These are phyloP conservation scores for Taxawa tesnikishii DNA, from an alignment of 2,329 filamentous ascomycete species.

Conservation along the genomic window DNA sequence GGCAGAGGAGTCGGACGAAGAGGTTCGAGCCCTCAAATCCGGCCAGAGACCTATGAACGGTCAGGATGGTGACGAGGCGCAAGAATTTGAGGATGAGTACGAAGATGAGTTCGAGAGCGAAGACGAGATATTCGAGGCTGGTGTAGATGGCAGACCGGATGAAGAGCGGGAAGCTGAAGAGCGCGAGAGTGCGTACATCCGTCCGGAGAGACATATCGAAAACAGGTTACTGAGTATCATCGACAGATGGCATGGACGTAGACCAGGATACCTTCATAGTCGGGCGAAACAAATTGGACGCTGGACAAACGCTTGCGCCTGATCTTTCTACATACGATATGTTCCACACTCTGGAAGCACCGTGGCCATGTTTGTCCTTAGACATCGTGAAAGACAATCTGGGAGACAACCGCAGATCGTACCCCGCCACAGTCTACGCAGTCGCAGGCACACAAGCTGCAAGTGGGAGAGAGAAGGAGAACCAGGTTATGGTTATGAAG, in stretches of 20 bases:
- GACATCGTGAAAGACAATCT: slow-evolving; percentile 79
- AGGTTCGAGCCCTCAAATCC: slow-evolving; percentile 43
- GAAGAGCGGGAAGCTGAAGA: slow-evolving; percentile 87
- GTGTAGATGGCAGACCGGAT: slow-evolving; percentile 84
- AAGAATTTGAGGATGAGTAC: slow-evolving; percentile 90
- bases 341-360: slow-evolving; percentile 86
- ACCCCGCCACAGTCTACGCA: slow-evolving; percentile 89
- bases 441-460: slow-evolving; percentile 93
- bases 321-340: slow-evolving; percentile 95
- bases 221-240: slow-evolving; percentile 1
- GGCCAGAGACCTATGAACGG: slow-evolving; percentile 45
- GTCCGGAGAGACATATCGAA: slow-evolving; percentile 1
- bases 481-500: slow-evolving; percentile 92
- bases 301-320: slow-evolving; percentile 80
- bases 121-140: slow-evolving; percentile 88
- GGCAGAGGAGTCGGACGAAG: slow-evolving; percentile 39
- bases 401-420: slow-evolving; percentile 82
- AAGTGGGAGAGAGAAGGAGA: slow-evolving; percentile 61
- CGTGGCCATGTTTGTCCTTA: slow-evolving; percentile 95
- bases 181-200: slow-evolving; percentile 44
- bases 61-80: slow-evolving; percentile 38
- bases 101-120: slow-evolving; percentile 84
- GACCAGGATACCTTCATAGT: slow-evolving; percentile 94
- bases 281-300: slow-evolving; percentile 79
- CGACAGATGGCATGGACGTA: slow-evolving; percentile 56